Evolutionary conservation across 1,139 yeast species (phyloP).

Genomic region (Candida tropicalis): DNA sequence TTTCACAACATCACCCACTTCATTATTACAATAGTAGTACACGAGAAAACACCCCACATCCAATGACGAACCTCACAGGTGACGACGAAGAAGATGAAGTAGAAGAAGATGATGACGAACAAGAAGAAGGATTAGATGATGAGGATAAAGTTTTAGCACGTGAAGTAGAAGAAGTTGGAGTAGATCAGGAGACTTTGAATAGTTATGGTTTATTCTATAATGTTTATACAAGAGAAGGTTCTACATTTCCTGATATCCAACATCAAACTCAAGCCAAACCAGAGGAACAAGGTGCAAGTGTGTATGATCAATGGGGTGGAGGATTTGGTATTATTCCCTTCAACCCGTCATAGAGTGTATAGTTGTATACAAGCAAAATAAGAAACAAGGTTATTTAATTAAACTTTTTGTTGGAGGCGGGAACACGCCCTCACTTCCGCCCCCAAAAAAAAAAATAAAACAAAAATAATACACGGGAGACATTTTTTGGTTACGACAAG

Average conservation of each 20-base stretch:
- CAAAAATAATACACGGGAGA: too few relatives aligned
- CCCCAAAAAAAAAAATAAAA: too few relatives aligned
- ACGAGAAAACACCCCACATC: conserved; percentile 8
- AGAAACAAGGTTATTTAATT: too few relatives aligned
- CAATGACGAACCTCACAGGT: not conserved
- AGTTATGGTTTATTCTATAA: conserved; percentile 41
- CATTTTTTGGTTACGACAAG: too few relatives aligned
- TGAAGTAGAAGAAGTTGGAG: conserved; percentile 29
- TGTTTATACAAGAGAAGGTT: conserved; percentile 38
- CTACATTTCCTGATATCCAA: conserved; percentile 29
- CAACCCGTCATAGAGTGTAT: conserved; percentile 30
- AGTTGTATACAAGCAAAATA: too few relatives aligned
- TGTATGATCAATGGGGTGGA: conserved; percentile 24
- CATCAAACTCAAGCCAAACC: conserved; percentile 11
- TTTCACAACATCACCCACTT: conserved; percentile 52
- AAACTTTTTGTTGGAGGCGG: too few relatives aligned
- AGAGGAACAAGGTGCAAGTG: conserved; percentile 6
- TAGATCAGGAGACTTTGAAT: conserved; percentile 35
- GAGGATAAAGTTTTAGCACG: conserved; percentile 18
- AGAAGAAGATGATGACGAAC: conserved; percentile 9
- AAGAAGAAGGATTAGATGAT: conserved; percentile 14
- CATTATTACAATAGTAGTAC: conserved; percentile 14
- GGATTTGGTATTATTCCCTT: conserved; percentile 40
- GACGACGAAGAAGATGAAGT: conserved; percentile 10
- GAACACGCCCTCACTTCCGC: too few relatives aligned